Percentiles rank a stretch among this genome's conserved stretches.
Evolutionary conservation across 306 rosid species (phyloP).

Genomic region (Glycine tomentella): DNA sequence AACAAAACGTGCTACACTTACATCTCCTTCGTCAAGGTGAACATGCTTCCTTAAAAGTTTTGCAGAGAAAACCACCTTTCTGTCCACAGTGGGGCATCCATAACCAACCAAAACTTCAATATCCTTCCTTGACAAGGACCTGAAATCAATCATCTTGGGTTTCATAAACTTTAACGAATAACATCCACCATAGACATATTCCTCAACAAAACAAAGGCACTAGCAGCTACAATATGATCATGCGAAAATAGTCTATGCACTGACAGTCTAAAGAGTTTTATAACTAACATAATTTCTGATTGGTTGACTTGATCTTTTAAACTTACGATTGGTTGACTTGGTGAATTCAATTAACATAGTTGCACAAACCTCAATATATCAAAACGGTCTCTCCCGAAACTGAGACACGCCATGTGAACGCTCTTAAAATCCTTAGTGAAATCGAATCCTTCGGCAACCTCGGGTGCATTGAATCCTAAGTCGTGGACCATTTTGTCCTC

Average conservation of each 20-base stretch:
- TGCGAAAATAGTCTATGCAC: too few relatives aligned
- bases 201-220: background rate
- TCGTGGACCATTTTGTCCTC: conserved; percentile 79
- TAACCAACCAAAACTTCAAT: conserved; percentile 89
- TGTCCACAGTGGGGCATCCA: conserved; percentile 90
- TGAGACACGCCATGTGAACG: conserved; percentile 79
- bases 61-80: conserved; percentile 89
- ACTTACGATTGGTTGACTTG: too few relatives aligned
- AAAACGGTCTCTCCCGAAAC: conserved; percentile 92
- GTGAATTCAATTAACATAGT: background rate
- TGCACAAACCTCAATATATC: conserved; percentile 82
- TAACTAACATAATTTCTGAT: background rate
- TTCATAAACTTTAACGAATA: conserved; percentile 49
- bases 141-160: conserved; percentile 57
- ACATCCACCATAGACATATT: background rate
- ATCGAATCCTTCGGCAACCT: conserved; percentile 54
- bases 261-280: too few relatives aligned
- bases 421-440: conserved; percentile 72
- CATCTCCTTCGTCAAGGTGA: conserved; percentile 99
- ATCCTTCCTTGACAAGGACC: conserved; percentile 89
- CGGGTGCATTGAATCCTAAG: conserved; percentile 61
- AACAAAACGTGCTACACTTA: conserved; percentile 52
- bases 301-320: too few relatives aligned
- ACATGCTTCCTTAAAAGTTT: conserved; percentile 83
- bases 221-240: too few relatives aligned